A percentile compares a stretch with the other conserved stretches of the same genome.
These are phyloP conservation scores for Aspergillus saccharolyticus DNA, from an alignment of 495 filamentous ascomycete genomes.

Conservation along the genomic window DNA sequence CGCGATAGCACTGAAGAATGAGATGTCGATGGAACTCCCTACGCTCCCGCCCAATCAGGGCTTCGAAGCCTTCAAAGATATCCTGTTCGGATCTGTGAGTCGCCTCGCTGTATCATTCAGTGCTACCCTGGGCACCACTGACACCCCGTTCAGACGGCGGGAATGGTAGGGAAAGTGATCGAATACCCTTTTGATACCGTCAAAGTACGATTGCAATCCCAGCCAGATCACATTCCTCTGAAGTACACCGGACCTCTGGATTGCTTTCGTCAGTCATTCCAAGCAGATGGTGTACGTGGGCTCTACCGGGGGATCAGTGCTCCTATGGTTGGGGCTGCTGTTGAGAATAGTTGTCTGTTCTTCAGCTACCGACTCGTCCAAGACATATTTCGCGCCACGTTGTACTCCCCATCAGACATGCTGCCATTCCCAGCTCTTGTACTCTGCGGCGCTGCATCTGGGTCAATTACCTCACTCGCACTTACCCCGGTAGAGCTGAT, in stretches of 20 bases:
- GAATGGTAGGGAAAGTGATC: conserved; percentile 88
- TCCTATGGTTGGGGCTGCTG: conserved; percentile 83
- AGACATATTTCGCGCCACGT: conserved; percentile 56
- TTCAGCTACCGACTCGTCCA: conserved; percentile 76
- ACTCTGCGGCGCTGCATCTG: conserved; percentile 73
- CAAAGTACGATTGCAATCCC: conserved; percentile 70
- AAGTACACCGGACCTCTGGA: conserved; percentile 85
- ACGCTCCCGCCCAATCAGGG: conserved; percentile 47
- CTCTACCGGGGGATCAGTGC: conserved; percentile 93
- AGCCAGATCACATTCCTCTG: conserved; percentile 76
- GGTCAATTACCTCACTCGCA: conserved; percentile 84
- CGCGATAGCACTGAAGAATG: conserved; percentile 34
- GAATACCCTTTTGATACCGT: conserved; percentile 99
- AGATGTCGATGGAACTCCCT: conserved; percentile 39
- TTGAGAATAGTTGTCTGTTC: conserved; percentile 92
- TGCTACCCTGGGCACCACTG: conserved; percentile 6
- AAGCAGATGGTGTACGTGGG: conserved; percentile 62
- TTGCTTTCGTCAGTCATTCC: conserved; percentile 83
- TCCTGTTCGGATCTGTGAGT: conserved; percentile 78
- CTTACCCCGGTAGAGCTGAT: conserved; percentile 95
- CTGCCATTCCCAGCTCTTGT: conserved; percentile 70
- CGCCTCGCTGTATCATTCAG: not conserved
- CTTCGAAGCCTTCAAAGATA: conserved; percentile 71
- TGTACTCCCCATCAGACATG: conserved; percentile 45
- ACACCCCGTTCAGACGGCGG: conserved; percentile 56